Evolutionary conservation across 176 grass and related monocot genomes (phyloP), one percentile per base, ranked within the genome.

Genomic region (Urochloa ruziziensis): DNA sequence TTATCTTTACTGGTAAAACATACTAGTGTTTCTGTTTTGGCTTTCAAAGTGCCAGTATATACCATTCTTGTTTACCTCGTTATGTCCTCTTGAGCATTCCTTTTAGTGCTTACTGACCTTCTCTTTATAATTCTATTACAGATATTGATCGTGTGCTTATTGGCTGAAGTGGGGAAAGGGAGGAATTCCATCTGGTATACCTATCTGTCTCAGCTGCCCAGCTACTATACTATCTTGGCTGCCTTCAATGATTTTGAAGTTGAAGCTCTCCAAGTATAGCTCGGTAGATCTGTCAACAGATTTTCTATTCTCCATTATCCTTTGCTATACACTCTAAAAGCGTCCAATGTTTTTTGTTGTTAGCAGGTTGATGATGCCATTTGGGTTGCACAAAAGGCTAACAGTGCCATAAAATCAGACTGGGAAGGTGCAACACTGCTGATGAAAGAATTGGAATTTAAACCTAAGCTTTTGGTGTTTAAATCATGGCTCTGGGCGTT

Each of bases 401-500:
- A 79, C 77, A 28, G 58, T 37, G 80, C 71, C 17, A 40, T 92
- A 78, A 89, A 81, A 83, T 90, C 76, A 82, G 89, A 95, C 71
- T 98, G 96, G 96, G 87, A 84, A 87, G 67, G 75, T 59, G 85
- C 91, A 33, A 35, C 49, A 3, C 34, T 71, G 1, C 37, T 90
- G 24, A 90, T 98, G 91, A 78, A 92, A 88, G 77, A 84, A 80
- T 57, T 98, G 73, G 64, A 82, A 74, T 82, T 98, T 59, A 95
- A 95, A 61, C 80, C 89, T 73, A 88, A 87, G 70, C 77, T 94
- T 78, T 76, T 95, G 75, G 81, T 81, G 83, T 90, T 98, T 57
- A 98, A 91, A 80, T 90, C 96, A 0, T 98, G 96, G 93, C 70
- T 95, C 64, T 98, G 93, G 93, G 91, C 96, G 18, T 95, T 90